These are phyloP conservation scores for Saccharomyces hybrid DNA, from an alignment of 1,139 yeast species.

Conservation along the genomic window DNA sequence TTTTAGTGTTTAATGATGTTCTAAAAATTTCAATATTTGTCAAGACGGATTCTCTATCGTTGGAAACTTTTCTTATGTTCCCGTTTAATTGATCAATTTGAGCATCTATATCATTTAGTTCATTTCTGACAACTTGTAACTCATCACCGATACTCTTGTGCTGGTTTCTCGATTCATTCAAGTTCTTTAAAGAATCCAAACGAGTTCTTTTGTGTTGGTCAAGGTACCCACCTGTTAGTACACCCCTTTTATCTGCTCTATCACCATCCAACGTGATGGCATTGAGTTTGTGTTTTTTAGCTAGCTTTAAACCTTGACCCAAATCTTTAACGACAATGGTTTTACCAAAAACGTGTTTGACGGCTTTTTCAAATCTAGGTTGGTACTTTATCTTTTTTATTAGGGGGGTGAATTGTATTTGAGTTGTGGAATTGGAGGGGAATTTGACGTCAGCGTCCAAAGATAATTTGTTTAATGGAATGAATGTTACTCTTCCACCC, in stretches of 20 bases:
- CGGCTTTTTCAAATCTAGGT: constrained; percentile 50
- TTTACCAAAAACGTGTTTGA: constrained; percentile 72
- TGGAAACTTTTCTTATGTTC: constrained; percentile 40
- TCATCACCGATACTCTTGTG: constrained; percentile 37
- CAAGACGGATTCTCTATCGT: constrained; percentile 37
- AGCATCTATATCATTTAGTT: constrained; percentile 38
- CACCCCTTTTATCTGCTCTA: constrained; percentile 75
- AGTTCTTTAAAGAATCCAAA: constrained; percentile 57
- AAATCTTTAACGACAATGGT: constrained; percentile 71
- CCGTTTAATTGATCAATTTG: constrained; percentile 42
- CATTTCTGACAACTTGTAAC: constrained; percentile 34
- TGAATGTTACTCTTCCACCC: constrained; percentile 81
- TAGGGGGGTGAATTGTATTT: constrained; percentile 53
- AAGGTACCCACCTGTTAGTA: constrained; percentile 81
- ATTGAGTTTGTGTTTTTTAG: constrained; percentile 53
- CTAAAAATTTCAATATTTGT: constrained; percentile 40
- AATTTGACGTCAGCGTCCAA: constrained; percentile 44
- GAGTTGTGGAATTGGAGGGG: constrained; percentile 36
- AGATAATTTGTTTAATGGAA: constrained; percentile 78
- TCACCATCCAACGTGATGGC: constrained; percentile 93
- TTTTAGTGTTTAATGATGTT: constrained; percentile 37
- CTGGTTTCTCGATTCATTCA: constrained; percentile 46
- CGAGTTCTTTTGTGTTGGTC: constrained; percentile 55
- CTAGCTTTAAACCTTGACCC: constrained; percentile 60
- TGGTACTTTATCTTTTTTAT: constrained; percentile 63